Evolutionary conservation across 306 rosid genomes (phyloP), one percentile per base, ranked within the genome.

Genomic region (Hippophae rhamnoides): DNA sequence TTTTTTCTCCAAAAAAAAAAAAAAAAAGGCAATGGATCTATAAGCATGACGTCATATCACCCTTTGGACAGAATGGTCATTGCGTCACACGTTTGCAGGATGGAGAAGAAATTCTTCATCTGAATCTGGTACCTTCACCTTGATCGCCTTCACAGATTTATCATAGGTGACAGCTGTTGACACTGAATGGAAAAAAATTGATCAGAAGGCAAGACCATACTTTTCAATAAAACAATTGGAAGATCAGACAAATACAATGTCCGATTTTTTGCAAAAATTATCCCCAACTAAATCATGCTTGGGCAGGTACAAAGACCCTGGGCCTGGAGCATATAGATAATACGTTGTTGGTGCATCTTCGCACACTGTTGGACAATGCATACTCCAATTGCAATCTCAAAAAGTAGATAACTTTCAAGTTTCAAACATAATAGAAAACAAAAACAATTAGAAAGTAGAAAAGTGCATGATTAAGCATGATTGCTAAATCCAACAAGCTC

Each of bases 321-420:
- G n/a, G n/a, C 8, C 13, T 23, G 46, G 45, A 14, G 26, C 45
- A 55, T 25, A 40, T 59, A 66, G 26, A 68, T 31, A 58, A 44
- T 81, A 87, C 98, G 95, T 92, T 92, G 99, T 74, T 92, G 93
- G 67, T 96, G 96, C 58, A 92, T 92, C 84, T 88, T 92, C 63
- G 99, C 99, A 73, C 97, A 92, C 72, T 88, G 99, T 65, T 82
- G 99, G 70, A 92, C 99, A 58, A 92, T 79, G 69, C 96, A 88
- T 31, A 92, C 78, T 55, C 99, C 95, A 23, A 88, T 18, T 18
- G 18, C 96, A 81, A 71, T 92, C 97, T 71, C 99, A 96, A 54
- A 96, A 92, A 71, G 99, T 84, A 65, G 99, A 92, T 51, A 92
- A 88, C 99, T 92, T 70, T 60, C 42, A 58, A 59, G 23, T 63